A percentile compares a stretch with the other conserved stretches of the same genome.
phyloP scores from a whole-genome alignment of 1,284 basidiomycete genomes.

The Psilocybe mexicana region DNA sequence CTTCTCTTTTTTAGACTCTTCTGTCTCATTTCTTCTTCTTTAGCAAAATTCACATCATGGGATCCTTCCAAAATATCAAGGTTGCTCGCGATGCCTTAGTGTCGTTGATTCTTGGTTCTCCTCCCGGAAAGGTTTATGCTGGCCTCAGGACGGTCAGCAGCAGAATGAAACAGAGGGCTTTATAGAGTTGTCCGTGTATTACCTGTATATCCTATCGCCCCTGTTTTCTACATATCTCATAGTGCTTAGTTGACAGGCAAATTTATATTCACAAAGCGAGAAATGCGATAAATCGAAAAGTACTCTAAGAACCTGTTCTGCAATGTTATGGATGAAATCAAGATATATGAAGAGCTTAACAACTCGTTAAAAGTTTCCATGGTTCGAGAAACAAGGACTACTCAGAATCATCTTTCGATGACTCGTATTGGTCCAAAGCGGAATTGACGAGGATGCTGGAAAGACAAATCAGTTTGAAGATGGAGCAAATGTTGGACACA shows the following conservation, averaged over 20 bases:
- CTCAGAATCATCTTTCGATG: slow-evolving; percentile 26
- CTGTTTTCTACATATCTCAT: background rate
- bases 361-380: background rate
- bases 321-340: background rate
- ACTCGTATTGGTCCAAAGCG: slow-evolving; percentile 54
- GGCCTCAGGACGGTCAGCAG: slow-evolving; percentile 89
- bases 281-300: background rate
- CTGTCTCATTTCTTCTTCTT: slow-evolving; percentile 4
- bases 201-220: background rate
- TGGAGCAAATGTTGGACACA: background rate
- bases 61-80: slow-evolving; percentile 96
- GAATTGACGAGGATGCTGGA: slow-evolving; percentile 36
- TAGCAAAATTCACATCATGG: slow-evolving; percentile 93
- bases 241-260: background rate
- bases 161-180: slow-evolving; percentile 87
- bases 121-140: slow-evolving; percentile 96
- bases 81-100: slow-evolving; percentile 96
- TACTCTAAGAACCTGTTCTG: background rate
- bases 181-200: slow-evolving; percentile 30
- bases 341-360: background rate
- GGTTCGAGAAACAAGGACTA: slow-evolving; percentile 2
- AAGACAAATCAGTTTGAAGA: background rate
- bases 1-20: slow-evolving; percentile 2
- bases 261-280: background rate
- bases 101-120: slow-evolving; percentile 91